These are phyloP conservation scores for Penicillium parvum DNA, from an alignment of 495 filamentous ascomycete genomes.

Conservation along the genomic window DNA sequence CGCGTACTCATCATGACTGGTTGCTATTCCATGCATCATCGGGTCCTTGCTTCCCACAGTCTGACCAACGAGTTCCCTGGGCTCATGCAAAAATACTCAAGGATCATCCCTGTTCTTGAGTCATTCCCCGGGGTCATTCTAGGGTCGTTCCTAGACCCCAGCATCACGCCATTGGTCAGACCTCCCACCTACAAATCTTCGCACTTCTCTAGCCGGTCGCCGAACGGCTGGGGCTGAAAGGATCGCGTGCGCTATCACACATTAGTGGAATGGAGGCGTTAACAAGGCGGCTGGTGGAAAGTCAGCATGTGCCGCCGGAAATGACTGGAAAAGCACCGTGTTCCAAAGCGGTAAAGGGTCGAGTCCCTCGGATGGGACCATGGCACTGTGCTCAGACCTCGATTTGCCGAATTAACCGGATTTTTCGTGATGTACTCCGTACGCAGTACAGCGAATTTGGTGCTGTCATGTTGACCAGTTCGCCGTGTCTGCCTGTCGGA, in stretches of 20 bases:
- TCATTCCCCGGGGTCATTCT: not conserved
- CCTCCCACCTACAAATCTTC: not conserved
- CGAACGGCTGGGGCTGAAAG: constrained; percentile 1
- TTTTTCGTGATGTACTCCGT: not conserved
- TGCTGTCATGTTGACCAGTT: no score
- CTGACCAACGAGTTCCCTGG: not conserved
- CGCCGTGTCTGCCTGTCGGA: no score
- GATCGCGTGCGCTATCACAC: not conserved
- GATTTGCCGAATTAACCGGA: not conserved
- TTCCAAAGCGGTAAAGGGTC: not conserved
- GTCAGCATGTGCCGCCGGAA: not conserved
- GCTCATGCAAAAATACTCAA: not conserved
- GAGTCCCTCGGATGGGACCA: not conserved
- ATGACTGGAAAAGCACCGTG: not conserved
- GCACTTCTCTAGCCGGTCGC: not conserved
- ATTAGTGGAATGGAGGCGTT: not conserved
- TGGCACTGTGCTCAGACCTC: not conserved
- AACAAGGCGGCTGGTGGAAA: not conserved
- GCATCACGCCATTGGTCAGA: not conserved
- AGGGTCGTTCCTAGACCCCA: no score
- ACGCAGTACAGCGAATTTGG: no score
- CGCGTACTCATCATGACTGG: not conserved
- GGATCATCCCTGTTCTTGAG: not conserved
- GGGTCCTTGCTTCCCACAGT: not conserved
- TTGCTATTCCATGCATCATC: not conserved